Evolutionary conservation across 768 basidiomycete genomes (phyloP).

Genomic region (Rhizopogon sp.): DNA sequence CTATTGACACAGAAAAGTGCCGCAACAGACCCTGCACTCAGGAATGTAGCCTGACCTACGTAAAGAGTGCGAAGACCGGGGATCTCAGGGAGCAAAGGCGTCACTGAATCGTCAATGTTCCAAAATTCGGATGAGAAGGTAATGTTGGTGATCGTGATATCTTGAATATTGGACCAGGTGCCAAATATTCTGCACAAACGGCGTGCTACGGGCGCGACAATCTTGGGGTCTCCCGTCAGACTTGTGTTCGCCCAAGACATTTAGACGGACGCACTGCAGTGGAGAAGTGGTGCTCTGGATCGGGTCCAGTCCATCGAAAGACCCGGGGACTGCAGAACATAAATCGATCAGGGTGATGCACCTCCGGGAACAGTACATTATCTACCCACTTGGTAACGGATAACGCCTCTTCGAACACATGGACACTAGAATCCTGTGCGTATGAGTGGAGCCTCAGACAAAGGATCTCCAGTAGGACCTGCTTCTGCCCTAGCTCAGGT

Average conservation of each 20-base stretch:
- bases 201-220: conserved; percentile 17
- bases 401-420: conserved; percentile 28
- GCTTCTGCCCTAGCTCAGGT: not conserved
- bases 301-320: conserved; percentile 57
- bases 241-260: not conserved
- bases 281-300: conserved; percentile 58
- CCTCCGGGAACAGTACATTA: not conserved
- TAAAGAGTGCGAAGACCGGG: conserved; percentile 38
- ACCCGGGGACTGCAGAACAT: conserved; percentile 33
- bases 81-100: conserved; percentile 31
- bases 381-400: conserved; percentile 31
- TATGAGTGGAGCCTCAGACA: conserved; percentile 37
- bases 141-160: conserved; percentile 46
- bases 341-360: not conserved
- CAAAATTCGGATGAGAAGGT: conserved; percentile 24
- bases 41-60: conserved; percentile 45
- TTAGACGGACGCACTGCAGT: conserved; percentile 41
- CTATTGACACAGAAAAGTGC: conserved; percentile 25
- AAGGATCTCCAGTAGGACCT: conserved; percentile 23
- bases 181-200: conserved; percentile 22
- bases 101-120: conserved; percentile 8
- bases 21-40: conserved; percentile 36
- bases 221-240: conserved; percentile 9
- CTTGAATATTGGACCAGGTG: conserved; percentile 38
- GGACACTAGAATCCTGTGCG: conserved; percentile 21